phyloP scores from a whole-genome alignment of 352 stramenopile genomes.

The Peronosclerospora sorghi region DNA sequence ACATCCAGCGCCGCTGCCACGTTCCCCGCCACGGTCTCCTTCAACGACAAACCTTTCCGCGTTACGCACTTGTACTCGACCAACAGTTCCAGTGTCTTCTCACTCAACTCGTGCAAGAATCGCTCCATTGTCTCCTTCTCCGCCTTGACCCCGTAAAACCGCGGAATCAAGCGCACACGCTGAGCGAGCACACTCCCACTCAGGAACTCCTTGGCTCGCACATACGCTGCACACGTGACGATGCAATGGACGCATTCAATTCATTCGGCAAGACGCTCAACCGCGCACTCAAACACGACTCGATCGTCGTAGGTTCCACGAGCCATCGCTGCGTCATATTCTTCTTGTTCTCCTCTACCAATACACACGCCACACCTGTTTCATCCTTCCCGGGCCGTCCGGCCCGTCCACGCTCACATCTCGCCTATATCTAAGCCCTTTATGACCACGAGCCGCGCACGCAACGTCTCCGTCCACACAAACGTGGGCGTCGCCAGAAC shows the following conservation, averaged over 20 bases:
- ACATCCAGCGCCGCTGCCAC: too few species aligned
- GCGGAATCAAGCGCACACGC: too few species aligned
- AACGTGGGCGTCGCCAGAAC: constrained; percentile 88
- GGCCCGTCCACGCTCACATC: constrained; percentile 97
- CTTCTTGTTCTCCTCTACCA: constrained; percentile 97
- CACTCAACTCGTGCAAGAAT: too few species aligned
- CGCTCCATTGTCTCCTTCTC: too few species aligned
- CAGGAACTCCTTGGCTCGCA: constrained; percentile 93
- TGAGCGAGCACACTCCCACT: constrained; percentile 96
- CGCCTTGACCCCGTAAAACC: too few species aligned
- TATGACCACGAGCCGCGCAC: constrained; percentile 95
- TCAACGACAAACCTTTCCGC: too few species aligned
- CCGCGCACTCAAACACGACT: constrained; percentile 88
- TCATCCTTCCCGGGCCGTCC: constrained; percentile 94
- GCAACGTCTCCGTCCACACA: constrained; percentile 95
- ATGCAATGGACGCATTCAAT: constrained; percentile 94
- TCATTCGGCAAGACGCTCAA: constrained; percentile 81
- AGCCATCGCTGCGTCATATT: constrained; percentile 98
- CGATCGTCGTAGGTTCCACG: constrained; percentile 95
- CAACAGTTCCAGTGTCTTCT: too few species aligned
- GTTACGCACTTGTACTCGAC: too few species aligned
- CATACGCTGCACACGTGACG: constrained; percentile 77
- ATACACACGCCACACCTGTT: constrained; percentile 91
- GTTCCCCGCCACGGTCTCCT: too few species aligned
- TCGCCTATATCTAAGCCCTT: too few species aligned